These are phyloP conservation scores for Fusarium sp. DNA, from an alignment of 2,329 filamentous ascomycete genomes.

Conservation along the genomic window DNA sequence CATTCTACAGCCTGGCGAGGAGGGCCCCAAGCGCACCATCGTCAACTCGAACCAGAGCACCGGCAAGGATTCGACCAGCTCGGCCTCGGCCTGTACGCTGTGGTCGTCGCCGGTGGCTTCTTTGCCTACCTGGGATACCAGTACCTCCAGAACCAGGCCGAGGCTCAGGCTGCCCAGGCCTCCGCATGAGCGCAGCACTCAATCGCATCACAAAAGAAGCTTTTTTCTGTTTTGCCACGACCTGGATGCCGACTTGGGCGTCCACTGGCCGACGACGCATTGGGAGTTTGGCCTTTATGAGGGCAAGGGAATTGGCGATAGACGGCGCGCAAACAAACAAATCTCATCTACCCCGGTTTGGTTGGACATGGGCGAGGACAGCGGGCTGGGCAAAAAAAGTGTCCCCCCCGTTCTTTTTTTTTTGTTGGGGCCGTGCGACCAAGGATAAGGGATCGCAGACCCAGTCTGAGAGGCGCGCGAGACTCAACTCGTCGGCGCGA, in stretches of 20 bases:
- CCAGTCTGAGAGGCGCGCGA: slow-evolving; percentile 31
- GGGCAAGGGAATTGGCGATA: slow-evolving; percentile 33
- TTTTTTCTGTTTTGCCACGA: slow-evolving; percentile 26
- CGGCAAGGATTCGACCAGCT: slow-evolving; percentile 65
- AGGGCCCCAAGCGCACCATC: slow-evolving; percentile 69
- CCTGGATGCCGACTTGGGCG: slow-evolving; percentile 32
- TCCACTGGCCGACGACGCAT: slow-evolving; percentile 32
- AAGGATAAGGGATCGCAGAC: slow-evolving; percentile 39
- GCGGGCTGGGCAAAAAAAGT: slow-evolving; percentile 28
- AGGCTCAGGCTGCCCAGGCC: slow-evolving; percentile 35
- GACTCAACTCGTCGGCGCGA: slow-evolving; percentile 19
- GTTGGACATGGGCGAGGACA: slow-evolving; percentile 37
- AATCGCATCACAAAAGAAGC: slow-evolving; percentile 22
- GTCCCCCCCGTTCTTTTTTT: slow-evolving; percentile 40
- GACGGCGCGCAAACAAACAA: slow-evolving; percentile 33
- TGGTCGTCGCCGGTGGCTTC: slow-evolving; percentile 82
- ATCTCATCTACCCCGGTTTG: slow-evolving; percentile 25
- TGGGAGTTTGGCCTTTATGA: slow-evolving; percentile 39
- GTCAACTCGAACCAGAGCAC: slow-evolving; percentile 63
- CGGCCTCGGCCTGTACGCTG: slow-evolving; percentile 83
- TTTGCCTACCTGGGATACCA: slow-evolving; percentile 86
- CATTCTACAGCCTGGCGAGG: slow-evolving; percentile 76
- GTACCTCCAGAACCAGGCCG: slow-evolving; percentile 76
- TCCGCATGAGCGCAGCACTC: slow-evolving; percentile 43
- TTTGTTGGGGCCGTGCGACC: slow-evolving; percentile 40